These are phyloP conservation scores for Fusarium kyushuense DNA, from an alignment of 2,329 filamentous ascomycete species.

Conservation along the genomic window DNA sequence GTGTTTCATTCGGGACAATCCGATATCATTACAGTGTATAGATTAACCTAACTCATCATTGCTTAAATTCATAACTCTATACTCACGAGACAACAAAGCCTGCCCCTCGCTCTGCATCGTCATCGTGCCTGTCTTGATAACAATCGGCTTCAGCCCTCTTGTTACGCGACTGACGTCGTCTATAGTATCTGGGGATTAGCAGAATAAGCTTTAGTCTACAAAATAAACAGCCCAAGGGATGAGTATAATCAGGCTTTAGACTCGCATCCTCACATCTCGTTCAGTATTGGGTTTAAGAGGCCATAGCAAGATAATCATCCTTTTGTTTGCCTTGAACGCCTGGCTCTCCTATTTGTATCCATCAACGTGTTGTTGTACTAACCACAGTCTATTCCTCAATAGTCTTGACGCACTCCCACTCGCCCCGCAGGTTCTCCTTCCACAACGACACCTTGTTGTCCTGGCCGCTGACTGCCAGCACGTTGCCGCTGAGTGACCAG, in stretches of 20 bases:
- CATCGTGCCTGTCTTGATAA: not conserved
- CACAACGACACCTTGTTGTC: conserved; percentile 98
- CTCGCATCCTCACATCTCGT: conserved; percentile 27
- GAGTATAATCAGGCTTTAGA: conserved; percentile 3
- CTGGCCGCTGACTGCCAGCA: conserved; percentile 90
- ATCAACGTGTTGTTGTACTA: conserved; percentile 71
- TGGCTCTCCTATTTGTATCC: conserved; percentile 57
- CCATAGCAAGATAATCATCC: conserved; percentile 43
- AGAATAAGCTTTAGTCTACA: no score
- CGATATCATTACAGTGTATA: conserved; percentile 3
- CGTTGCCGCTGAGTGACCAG: conserved; percentile 97
- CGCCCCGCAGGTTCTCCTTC: conserved; percentile 97
- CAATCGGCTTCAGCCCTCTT: not conserved
- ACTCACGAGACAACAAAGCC: conserved; percentile 3
- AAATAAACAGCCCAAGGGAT: no score
- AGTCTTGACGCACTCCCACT: conserved; percentile 97
- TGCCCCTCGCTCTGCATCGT: conserved; percentile 2
- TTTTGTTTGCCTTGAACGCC: conserved; percentile 54
- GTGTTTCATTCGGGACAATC: not conserved
- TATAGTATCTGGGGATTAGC: not conserved
- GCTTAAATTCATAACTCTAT: conserved; percentile 23
- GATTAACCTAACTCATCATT: conserved; percentile 19
- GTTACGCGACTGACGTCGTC: conserved; percentile 2
- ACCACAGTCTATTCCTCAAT: conserved; percentile 86
- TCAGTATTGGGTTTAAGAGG: conserved; percentile 34